Percentiles rank a stretch among this genome's conserved stretches.
Conservation (phyloP, 345 rosid genomes). For the Eucalyptus caleyi region DNA sequence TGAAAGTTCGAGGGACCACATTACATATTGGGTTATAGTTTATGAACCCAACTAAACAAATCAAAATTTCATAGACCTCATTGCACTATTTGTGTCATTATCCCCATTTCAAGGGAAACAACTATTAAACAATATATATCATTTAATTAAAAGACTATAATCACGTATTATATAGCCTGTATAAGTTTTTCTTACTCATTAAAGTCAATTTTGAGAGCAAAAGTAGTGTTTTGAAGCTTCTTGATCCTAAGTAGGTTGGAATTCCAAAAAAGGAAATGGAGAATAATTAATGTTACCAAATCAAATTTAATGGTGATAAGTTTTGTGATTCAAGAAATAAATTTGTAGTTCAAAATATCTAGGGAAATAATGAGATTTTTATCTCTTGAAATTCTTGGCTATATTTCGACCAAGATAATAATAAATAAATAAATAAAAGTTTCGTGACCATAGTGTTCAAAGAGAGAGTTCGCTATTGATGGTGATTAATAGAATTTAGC, state of each 20-base stretch:
- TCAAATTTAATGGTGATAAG: not conserved
- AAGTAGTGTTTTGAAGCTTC: not conserved
- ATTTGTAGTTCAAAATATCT: not conserved
- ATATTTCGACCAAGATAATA: no score
- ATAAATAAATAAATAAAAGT: no score
- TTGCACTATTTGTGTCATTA: no score
- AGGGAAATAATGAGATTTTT: not conserved
- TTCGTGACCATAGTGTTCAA: not conserved
- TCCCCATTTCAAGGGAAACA: not conserved
- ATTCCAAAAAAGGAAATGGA: not conserved
- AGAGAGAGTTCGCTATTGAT: not conserved
- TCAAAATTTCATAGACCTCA: no score
- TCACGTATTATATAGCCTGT: not conserved
- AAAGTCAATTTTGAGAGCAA: not conserved
- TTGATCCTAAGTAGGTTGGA: not conserved
- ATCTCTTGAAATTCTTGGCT: not conserved
- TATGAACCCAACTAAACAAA: no score
- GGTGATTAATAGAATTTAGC: not conserved
- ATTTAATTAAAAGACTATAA: not conserved
- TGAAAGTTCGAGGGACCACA: no score
- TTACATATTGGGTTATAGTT: rapidly evolving
- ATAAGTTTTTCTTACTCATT: not conserved
- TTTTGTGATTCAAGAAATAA: not conserved
- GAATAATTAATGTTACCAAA: not conserved
- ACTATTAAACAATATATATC: not conserved